A percentile compares a stretch with the other conserved stretches of the same genome.
phyloP scores from a whole-genome alignment of 2,329 filamentous ascomycete species.

The Amylocarpus encephaloides region DNA sequence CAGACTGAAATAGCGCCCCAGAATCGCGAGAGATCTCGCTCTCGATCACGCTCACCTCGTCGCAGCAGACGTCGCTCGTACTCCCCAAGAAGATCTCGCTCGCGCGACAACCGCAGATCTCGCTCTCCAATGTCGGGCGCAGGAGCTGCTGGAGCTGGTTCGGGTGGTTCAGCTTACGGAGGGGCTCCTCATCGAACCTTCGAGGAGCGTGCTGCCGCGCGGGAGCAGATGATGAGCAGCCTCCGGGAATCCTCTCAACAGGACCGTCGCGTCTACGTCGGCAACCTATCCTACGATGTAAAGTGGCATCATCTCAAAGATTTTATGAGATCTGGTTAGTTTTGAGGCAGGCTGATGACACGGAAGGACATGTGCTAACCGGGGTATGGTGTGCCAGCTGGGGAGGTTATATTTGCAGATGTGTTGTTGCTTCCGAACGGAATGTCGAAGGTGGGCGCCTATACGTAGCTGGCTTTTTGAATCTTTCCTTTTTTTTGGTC shows the following conservation, averaged over 20 bases:
- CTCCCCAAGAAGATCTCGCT: constrained; percentile 54
- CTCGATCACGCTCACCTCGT: constrained; percentile 69
- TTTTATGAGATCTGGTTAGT: constrained; percentile 98
- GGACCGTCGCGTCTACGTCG: constrained; percentile 98
- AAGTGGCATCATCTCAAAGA: constrained; percentile 99
- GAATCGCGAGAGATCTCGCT: constrained; percentile 72
- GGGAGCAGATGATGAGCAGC: constrained; percentile 94
- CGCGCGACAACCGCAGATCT: constrained; percentile 64
- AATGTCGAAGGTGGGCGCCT: constrained; percentile 99
- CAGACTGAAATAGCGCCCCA: constrained; percentile 42
- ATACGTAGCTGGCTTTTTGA: constrained; percentile 77
- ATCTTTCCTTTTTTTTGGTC: constrained; percentile 47
- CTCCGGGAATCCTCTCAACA: constrained; percentile 94
- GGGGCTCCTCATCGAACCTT: constrained; percentile 66
- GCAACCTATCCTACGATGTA: constrained; percentile 98
- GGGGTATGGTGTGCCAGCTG: constrained; percentile 54
- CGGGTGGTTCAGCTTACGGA: constrained; percentile 58
- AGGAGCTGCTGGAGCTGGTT: constrained; percentile 60
- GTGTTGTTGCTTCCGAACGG: constrained; percentile 99
- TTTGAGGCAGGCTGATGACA: constrained; percentile 13
- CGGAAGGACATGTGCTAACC: constrained; percentile 35
- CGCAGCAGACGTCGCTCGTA: constrained; percentile 59
- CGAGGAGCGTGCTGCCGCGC: constrained; percentile 76
- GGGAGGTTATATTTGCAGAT: constrained; percentile 99
- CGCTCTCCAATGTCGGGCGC: constrained; percentile 79